Evolutionary conservation across 176 grass and related monocot genomes (phyloP), one percentile per base, ranked within the genome.

Genomic region (Stipa capillata): DNA sequence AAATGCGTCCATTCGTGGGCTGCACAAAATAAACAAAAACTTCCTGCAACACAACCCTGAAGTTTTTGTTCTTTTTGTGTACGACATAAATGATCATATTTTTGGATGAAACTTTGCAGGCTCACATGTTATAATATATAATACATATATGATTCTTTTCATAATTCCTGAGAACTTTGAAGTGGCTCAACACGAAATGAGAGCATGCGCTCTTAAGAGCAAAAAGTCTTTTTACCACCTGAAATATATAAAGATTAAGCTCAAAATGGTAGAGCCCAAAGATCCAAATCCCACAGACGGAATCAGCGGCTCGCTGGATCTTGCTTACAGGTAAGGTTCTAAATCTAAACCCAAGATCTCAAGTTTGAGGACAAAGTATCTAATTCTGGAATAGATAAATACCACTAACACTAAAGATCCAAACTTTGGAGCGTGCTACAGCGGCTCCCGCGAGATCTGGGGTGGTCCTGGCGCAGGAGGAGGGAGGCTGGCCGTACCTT

Each of bases 401-500:
- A 70, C 61, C 25, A 63, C 40, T 5, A 6, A 28, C 24, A 32
- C 36, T 1, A 27, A 53, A 86, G 78, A 85, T 79, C 64, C 43
- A 61, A 78, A 76, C 33, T 76, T 84, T 15, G 25, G n/a, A 82
- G 65, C n/a, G n/a, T n/a, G n/a, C n/a, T n/a, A n/a, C n/a, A n/a
- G n/a, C n/a, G n/a, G n/a, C n/a, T n/a, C n/a, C n/a, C n/a, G n/a
- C 79, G 60, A 70, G 76, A 91, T 94, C 86, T 91, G 73, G 49
- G 6, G 45, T 10, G 15, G 44, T 15, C 27, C 55, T 14, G 73
- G 40, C 3, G 57, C 50, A 51, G 20, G 57, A 76, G 24, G 39
- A 35, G 67, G 40, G 34, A 59, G 32, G 81, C 34, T 21, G 70
- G 4, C 41, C 59, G 40, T 72, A 97, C 93, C 93, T 97, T 97